phyloP scores from a whole-genome alignment of 2,329 filamentous ascomycete species.

The Pseudogymnoascus sp. region DNA sequence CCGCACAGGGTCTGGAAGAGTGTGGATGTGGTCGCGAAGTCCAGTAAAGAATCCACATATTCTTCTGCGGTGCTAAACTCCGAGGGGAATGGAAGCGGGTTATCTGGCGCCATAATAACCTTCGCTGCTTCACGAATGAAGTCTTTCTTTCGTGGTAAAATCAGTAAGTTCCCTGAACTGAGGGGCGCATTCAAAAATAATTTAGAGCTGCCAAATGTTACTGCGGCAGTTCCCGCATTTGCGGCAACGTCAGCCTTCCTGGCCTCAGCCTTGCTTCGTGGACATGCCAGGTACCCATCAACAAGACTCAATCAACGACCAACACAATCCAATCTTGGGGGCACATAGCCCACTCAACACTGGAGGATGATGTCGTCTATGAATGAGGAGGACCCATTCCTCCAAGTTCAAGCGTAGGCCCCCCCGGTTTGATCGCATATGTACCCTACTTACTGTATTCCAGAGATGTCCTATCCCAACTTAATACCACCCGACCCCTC shows the following conservation, averaged over 20 bases:
- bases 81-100: conserved; percentile 59
- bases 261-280: conserved; percentile 5
- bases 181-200: conserved; percentile 1
- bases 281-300: not conserved
- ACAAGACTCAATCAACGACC: conserved; percentile 7
- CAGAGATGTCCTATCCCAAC: conserved; percentile 81
- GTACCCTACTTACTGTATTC: conserved; percentile 13
- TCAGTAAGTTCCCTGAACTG: not conserved
- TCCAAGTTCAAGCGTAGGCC: conserved; percentile 61
- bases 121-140: not conserved
- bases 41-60: conserved; percentile 70
- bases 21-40: conserved; percentile 66
- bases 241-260: conserved; percentile 2
- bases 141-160: not conserved
- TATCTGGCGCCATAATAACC: conserved; percentile 31
- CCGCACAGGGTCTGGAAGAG: conserved; percentile 86
- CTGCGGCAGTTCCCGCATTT: not conserved
- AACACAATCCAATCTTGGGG: conserved; percentile 4
- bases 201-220: conserved; percentile 1
- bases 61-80: conserved; percentile 64
- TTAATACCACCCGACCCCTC: conserved; percentile 72
- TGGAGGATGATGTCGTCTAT: conserved; percentile 57
- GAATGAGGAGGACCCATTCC: conserved; percentile 62
- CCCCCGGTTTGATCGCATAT: not conserved
- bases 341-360: not conserved